Evolutionary conservation across 164 flowering plant genomes (phyloP), one percentile per base, ranked within the genome.

Genomic region (Sedum album): DNA sequence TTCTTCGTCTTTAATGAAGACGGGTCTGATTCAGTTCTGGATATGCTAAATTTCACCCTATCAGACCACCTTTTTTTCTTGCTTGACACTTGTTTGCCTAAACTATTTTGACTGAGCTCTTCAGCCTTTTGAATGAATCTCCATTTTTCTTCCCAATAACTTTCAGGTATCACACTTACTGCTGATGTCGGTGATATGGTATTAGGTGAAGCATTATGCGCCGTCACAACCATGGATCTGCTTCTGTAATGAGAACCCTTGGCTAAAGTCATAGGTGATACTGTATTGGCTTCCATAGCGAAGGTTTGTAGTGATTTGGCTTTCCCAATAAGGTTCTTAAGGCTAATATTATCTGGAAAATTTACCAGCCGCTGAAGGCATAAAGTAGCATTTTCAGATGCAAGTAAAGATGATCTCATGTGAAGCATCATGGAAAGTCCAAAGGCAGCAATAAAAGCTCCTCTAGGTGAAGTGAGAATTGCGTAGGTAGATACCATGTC

Each of bases 111-210:
- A 67, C 68, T 79, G n/a, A 60, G 51, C 71, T 90, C 91, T 77
- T 86, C 91, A 67, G 81, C 86, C 72, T 86, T 81, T 72, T 88
- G 90, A 68, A 85, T 31, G 71, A 79, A 91, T 77, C 93, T 83
- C 98, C 97, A 94, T 72, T 87, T 85, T 73, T 88, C 93, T 76
- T 94, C 98, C 98, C 98, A 94, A 57, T 94, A 91, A 77, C 95
- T 94, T 38, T 85, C 93, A 60, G 93, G 93, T 30, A 87, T 77
- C 71, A 69, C 36, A 71, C 41, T 78, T 31, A 82, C 65, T 8
- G 96, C 88, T 60, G 89, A 78, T 73, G 71, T 77, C 0, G 90
- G 88, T 62, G 89, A 82, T 62, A 68, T 31, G 42, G 86, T 78
- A 71, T 82, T 90, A 30, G 79, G 71, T 41, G 90, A 70, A 71